These are phyloP conservation scores for Dimocarpus longan DNA, from an alignment of 345 rosid species.

Conservation along the genomic window DNA sequence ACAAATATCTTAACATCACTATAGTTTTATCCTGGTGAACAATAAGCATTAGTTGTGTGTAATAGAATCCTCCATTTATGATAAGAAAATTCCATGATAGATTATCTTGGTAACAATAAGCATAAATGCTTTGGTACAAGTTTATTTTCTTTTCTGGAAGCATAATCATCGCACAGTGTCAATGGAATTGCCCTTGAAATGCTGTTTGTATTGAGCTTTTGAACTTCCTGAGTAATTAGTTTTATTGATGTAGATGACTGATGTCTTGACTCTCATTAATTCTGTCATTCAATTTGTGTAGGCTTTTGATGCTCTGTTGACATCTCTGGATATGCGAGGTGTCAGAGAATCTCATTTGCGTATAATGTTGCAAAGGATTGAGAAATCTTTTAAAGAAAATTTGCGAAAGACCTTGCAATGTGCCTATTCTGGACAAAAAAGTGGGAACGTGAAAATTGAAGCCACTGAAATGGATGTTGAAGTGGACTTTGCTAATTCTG, in stretches of 20 bases:
- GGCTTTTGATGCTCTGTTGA: slow-evolving; percentile 87
- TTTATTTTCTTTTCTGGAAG: not conserved
- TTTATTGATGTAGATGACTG: not conserved
- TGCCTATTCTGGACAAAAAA: slow-evolving; percentile 30
- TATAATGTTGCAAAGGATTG: slow-evolving; percentile 84
- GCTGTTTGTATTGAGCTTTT: not conserved
- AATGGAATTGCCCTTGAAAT: not conserved
- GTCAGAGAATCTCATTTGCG: slow-evolving; percentile 93
- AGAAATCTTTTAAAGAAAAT: slow-evolving; percentile 73
- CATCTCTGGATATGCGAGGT: slow-evolving; percentile 88
- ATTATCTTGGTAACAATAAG: not conserved
- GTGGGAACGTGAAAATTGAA: slow-evolving; percentile 44
- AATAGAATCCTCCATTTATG: not conserved
- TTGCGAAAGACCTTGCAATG: slow-evolving; percentile 39
- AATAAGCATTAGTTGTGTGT: not conserved
- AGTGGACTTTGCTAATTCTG: slow-evolving; percentile 39
- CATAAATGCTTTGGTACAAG: not conserved
- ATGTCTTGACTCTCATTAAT: not conserved
- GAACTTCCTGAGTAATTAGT: not conserved
- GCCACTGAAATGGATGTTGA: slow-evolving; percentile 44
- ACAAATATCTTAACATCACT: not conserved
- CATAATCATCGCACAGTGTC: not conserved
- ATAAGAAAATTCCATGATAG: not conserved
- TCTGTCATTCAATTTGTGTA: slow-evolving; percentile 26
- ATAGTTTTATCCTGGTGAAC: not conserved